Evolutionary conservation across 2,329 filamentous ascomycete species (phyloP).

Genomic region (Cadophora sp.): DNA sequence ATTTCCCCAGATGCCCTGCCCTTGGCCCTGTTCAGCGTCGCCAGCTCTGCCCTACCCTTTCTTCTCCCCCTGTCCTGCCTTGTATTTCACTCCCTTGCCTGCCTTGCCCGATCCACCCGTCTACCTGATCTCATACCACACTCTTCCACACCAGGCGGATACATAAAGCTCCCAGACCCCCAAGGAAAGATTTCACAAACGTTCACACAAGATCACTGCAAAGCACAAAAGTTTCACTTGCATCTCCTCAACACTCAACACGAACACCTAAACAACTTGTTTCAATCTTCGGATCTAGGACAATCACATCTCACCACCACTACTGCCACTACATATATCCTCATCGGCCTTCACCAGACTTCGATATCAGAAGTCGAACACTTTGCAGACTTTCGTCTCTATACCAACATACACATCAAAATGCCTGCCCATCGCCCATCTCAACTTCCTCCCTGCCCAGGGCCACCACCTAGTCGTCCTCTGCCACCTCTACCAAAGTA

Average conservation of each 20-base stretch:
- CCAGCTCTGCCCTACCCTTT: neutral
- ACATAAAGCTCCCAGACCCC: constrained; percentile 39
- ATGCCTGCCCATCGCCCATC: constrained; percentile 65
- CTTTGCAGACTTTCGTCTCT: neutral
- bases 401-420: constrained; percentile 38
- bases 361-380: constrained; percentile 16
- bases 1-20: constrained; percentile 39
- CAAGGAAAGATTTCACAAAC: constrained; percentile 21
- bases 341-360: constrained; percentile 15
- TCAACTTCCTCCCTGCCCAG: constrained; percentile 71
- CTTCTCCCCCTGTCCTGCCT: neutral
- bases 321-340: constrained; percentile 22
- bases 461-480: constrained; percentile 68
- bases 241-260: constrained; percentile 10
- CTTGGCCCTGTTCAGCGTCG: neutral
- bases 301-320: constrained; percentile 10
- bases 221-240: constrained; percentile 25
- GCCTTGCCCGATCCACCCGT: neutral
- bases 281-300: constrained; percentile 20
- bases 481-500: constrained; percentile 70
- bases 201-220: constrained; percentile 16
- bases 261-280: constrained; percentile 21
- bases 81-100: neutral
- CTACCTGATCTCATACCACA: constrained; percentile 1
- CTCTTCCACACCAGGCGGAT: constrained; percentile 24